Conservation (phyloP, 371 early-diverging fungal species). For the Blyttiomyces sp. region DNA sequence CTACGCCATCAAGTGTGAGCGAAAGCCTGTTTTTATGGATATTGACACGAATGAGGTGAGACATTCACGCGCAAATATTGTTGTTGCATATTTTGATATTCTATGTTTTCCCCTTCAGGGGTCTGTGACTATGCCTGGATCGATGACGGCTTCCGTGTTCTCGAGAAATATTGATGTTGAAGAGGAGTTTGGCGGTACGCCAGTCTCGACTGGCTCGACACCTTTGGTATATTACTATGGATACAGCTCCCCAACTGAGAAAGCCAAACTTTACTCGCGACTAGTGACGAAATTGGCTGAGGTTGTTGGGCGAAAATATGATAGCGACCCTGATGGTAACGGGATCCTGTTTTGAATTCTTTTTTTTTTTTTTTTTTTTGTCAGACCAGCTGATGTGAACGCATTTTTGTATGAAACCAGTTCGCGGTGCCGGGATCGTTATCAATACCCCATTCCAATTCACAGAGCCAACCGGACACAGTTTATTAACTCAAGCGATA, state of each 20-base stretch:
- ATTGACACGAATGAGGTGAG: slow-evolving; percentile 76
- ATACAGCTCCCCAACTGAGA: slow-evolving; percentile 70
- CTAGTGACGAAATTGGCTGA: slow-evolving; percentile 61
- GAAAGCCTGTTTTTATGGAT: slow-evolving; percentile 77
- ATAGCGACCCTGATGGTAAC: slow-evolving; percentile 60
- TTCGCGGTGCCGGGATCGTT: slow-evolving; percentile 42
- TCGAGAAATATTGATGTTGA: slow-evolving; percentile 77
- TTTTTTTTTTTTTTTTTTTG: not conserved
- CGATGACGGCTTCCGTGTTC: slow-evolving; percentile 74
- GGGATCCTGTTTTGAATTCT: not conserved
- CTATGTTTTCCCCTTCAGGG: slow-evolving; percentile 61
- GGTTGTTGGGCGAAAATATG: slow-evolving; percentile 62
- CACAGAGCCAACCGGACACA: slow-evolving; percentile 43
- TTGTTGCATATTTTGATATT: no score
- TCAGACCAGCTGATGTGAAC: no score
- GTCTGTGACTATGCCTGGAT: slow-evolving; percentile 81
- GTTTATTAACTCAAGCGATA: slow-evolving; percentile 33
- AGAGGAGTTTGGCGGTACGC: slow-evolving; percentile 81
- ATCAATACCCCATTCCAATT: slow-evolving; percentile 56
- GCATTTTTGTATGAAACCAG: slow-evolving; percentile 16
- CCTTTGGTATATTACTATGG: slow-evolving; percentile 92
- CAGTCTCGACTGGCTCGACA: slow-evolving; percentile 60
- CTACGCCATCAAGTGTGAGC: slow-evolving; percentile 75
- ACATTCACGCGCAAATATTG: not conserved
- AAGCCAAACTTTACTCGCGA: slow-evolving; percentile 69